Conservation (phyloP, 768 basidiomycete genomes). For the Lactarius vividus region DNA sequence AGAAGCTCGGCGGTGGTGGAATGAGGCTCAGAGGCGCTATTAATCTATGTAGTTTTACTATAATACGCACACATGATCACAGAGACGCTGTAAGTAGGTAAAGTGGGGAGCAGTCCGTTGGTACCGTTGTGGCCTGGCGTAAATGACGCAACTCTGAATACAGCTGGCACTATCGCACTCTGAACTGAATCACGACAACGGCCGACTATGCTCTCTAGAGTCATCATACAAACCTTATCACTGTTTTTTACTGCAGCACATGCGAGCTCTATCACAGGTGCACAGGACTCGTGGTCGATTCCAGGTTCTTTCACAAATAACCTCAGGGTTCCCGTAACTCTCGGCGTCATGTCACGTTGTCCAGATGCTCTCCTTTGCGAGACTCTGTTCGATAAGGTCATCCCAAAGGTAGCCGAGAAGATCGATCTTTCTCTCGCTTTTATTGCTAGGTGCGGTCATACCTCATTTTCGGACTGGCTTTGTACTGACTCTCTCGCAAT, state of each 20-base stretch:
- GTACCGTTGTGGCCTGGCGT: not conserved
- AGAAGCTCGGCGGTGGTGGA: constrained; percentile 59
- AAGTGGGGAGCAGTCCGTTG: not conserved
- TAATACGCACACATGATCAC: not conserved
- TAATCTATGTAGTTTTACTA: constrained; percentile 11
- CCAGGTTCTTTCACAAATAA: constrained; percentile 7
- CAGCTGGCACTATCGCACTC: not conserved
- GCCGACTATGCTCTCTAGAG: not conserved
- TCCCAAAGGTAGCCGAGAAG: constrained; percentile 58
- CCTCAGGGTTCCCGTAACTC: constrained; percentile 48
- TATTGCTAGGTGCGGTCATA: constrained; percentile 62
- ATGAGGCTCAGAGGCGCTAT: constrained; percentile 34
- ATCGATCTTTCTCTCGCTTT: constrained; percentile 69
- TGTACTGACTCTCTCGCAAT: constrained; percentile 1
- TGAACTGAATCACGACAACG: not conserved
- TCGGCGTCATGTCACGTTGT: constrained; percentile 69
- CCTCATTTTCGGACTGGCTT: not conserved
- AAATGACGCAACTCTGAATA: constrained; percentile 18
- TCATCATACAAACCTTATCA: not conserved
- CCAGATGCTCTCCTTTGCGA: constrained; percentile 87
- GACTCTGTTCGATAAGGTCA: constrained; percentile 66
- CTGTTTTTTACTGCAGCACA: not conserved
- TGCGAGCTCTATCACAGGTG: not conserved
- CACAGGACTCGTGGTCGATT: constrained; percentile 17
- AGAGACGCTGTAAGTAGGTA: not conserved